Percentiles rank a stretch among this genome's conserved stretches.
Evolutionary conservation across 805 yeast species (phyloP).

Genomic region (Lipomyces starkeyi): DNA sequence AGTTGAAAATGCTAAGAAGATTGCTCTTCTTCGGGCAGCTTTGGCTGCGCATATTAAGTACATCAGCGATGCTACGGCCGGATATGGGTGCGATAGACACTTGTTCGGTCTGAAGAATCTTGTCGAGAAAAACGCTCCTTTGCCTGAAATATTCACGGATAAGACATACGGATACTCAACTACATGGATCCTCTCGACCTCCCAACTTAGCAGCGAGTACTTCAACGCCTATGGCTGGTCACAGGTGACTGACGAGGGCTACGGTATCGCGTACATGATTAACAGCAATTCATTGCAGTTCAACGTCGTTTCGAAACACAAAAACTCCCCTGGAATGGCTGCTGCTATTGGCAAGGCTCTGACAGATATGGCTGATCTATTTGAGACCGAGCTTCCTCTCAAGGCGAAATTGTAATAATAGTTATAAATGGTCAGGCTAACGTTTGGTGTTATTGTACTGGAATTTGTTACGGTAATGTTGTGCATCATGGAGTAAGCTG

Average conservation of each 20-base stretch:
- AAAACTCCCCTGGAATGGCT: conserved; percentile 55
- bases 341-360: conserved; percentile 79
- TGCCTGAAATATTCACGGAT: conserved; percentile 74
- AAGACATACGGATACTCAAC: conserved; percentile 76
- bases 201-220: conserved; percentile 83
- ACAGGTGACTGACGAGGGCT: conserved; percentile 91
- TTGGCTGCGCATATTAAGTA: conserved; percentile 74
- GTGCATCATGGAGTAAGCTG: too few relatives aligned
- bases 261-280: conserved; percentile 92
- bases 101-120: conserved; percentile 84
- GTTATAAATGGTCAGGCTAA: not conserved
- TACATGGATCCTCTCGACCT: conserved; percentile 86
- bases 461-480: too few relatives aligned
- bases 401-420: conserved; percentile 47
- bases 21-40: conserved; percentile 73
- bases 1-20: conserved; percentile 60
- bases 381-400: conserved; percentile 48
- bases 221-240: conserved; percentile 96
- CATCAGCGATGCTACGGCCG: conserved; percentile 78
- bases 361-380: conserved; percentile 74
- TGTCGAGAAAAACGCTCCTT: conserved; percentile 60
- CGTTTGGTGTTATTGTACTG: too few relatives aligned
- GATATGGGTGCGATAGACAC: conserved; percentile 92
- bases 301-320: conserved; percentile 77
- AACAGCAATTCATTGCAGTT: conserved; percentile 84